These are phyloP conservation scores for Dictyostelium purpureum DNA, from an alignment of 78 protist genomes.

Conservation along the genomic window DNA sequence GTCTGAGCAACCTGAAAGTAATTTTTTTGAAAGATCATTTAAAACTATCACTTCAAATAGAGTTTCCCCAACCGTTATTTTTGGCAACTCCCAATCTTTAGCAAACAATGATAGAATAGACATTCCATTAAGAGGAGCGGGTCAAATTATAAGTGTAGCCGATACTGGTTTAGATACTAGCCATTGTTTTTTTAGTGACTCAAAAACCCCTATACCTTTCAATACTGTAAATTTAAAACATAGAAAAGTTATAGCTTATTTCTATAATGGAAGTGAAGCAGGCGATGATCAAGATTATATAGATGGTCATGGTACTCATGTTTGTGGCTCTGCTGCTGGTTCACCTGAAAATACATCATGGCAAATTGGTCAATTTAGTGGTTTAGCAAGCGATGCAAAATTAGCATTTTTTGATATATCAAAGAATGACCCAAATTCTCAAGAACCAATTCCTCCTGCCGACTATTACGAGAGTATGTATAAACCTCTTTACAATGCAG, in stretches of 20 bases:
- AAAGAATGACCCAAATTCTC: background rate
- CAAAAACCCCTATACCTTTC: slow-evolving; percentile 10
- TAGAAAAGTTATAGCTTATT: slow-evolving; percentile 49
- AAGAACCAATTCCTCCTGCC: slow-evolving; percentile 18
- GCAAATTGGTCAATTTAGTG: background rate
- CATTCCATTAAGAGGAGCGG: slow-evolving; percentile 41
- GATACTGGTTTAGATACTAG: slow-evolving; percentile 66
- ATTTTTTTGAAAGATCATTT: background rate
- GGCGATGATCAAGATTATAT: slow-evolving; percentile 12
- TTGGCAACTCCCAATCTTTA: background rate
- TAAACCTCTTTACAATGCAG: slow-evolving; percentile 27
- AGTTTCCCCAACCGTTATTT: slow-evolving; percentile 38
- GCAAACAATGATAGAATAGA: background rate
- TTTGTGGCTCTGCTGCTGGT: slow-evolving; percentile 56
- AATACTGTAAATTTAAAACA: slow-evolving; percentile 4
- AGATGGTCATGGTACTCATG: slow-evolving; percentile 77
- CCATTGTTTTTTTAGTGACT: slow-evolving; percentile 58
- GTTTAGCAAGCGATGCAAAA: slow-evolving; percentile 57
- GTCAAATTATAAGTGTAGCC: slow-evolving; percentile 48
- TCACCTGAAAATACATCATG: background rate
- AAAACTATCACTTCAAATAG: background rate
- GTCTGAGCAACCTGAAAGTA: slow-evolving; percentile 21
- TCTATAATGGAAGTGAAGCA: too few relatives aligned
- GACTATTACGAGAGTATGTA: slow-evolving; percentile 3
- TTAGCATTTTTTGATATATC: slow-evolving; percentile 49